phyloP scores from a whole-genome alignment of 2,329 filamentous ascomycete species.

The Ascosphaera apis region DNA sequence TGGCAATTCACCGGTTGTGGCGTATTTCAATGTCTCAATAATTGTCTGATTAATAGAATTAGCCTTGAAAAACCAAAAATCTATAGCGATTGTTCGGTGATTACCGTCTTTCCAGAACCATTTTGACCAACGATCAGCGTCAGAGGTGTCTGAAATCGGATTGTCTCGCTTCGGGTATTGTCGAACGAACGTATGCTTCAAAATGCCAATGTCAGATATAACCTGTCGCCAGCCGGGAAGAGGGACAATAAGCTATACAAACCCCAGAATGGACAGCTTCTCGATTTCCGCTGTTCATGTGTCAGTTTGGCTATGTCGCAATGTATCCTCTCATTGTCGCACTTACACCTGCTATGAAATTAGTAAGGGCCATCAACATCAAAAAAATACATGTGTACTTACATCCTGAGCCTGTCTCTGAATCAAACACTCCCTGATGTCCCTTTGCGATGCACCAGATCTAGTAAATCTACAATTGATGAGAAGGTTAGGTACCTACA shows the following conservation, averaged over 20 bases:
- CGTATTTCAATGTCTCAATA: conserved; percentile 97
- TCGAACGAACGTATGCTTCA: conserved; percentile 61
- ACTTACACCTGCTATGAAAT: too few species aligned
- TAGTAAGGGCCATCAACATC: too few species aligned
- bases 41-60: conserved; percentile 58
- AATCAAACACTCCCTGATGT: too few species aligned
- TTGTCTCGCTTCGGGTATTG: conserved; percentile 48
- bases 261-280: conserved; percentile 67
- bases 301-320: too few species aligned
- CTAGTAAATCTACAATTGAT: too few species aligned
- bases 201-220: background rate
- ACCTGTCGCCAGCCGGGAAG: background rate
- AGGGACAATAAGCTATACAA: conserved; percentile 6
- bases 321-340: too few species aligned
- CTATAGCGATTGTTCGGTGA: too few species aligned
- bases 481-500: too few species aligned
- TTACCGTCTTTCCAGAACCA: conserved; percentile 77
- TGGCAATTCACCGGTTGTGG: conserved; percentile 78
- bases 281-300: conserved; percentile 69
- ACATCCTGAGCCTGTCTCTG: too few species aligned
- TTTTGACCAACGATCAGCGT: conserved; percentile 96
- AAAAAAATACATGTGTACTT: too few species aligned
- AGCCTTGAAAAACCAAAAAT: too few species aligned
- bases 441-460: too few species aligned
- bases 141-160: conserved; percentile 71